Percentiles rank a stretch among this genome's conserved stretches.
Conservation (phyloP, 202 grass and related monocot species). For the Musa balbisiana region DNA sequence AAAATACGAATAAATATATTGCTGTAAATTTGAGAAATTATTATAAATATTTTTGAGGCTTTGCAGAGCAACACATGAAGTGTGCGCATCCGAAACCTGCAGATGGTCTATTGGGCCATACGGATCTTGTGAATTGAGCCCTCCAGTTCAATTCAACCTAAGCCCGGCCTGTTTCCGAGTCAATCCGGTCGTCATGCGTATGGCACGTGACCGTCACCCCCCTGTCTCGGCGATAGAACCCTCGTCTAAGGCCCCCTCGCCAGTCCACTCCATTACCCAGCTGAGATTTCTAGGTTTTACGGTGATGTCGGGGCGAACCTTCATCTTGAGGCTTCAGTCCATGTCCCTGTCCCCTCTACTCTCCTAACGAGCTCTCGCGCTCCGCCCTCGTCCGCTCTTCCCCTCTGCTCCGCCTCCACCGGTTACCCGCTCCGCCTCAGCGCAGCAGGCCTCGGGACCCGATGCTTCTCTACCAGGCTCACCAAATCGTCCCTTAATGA, state of each 20-base stretch:
- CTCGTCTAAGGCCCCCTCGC: not conserved
- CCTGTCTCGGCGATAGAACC: not conserved
- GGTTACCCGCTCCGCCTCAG: not conserved
- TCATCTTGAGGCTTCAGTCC: not conserved
- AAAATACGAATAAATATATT: no score
- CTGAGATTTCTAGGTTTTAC: not conserved
- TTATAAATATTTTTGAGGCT: no score
- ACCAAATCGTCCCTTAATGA: constrained; percentile 48
- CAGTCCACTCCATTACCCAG: not conserved
- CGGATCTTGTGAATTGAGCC: no score
- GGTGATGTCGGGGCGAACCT: not conserved
- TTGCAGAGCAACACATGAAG: no score
- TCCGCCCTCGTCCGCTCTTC: constrained; percentile 11
- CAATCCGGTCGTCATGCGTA: no score
- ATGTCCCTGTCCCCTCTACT: not conserved
- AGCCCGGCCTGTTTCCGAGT: no score
- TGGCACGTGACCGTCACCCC: not conserved
- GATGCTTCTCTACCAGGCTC: constrained; percentile 45
- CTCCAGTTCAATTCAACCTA: no score
- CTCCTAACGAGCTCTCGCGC: constrained; percentile 10
- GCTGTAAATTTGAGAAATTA: no score
- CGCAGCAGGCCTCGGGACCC: not conserved
- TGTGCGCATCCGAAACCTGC: no score
- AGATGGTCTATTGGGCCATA: no score
- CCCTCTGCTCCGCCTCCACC: constrained; percentile 31